These are phyloP conservation scores for Schizochytrium sp. DNA, from an alignment of 108 stramenopile species.

Conservation along the genomic window DNA sequence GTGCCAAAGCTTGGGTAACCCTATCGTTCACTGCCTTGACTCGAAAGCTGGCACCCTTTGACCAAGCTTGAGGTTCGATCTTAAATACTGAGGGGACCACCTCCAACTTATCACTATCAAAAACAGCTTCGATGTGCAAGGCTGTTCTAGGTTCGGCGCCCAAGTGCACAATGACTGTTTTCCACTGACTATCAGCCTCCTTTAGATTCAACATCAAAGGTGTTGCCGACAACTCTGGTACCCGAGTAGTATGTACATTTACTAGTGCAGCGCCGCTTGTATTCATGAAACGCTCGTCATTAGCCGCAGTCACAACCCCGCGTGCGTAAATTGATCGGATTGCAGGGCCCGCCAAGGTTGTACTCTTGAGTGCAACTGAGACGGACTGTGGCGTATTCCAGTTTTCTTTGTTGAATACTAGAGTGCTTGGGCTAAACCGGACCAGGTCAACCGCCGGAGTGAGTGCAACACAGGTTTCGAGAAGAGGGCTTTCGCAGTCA, in stretches of 20 bases:
- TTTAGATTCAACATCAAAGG: neutral
- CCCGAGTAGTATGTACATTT: neutral
- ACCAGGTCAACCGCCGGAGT: neutral
- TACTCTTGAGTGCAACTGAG: neutral
- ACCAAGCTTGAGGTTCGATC: neutral
- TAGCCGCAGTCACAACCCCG: neutral
- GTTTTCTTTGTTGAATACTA: slow-evolving; percentile 35
- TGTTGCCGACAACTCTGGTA: neutral
- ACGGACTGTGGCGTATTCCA: neutral
- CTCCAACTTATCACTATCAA: neutral
- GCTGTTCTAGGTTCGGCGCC: neutral
- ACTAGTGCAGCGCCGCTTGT: neutral
- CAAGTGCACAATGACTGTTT: neutral
- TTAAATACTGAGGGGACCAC: neutral
- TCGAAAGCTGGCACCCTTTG: neutral
- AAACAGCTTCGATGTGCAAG: neutral
- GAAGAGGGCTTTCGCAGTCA: neutral
- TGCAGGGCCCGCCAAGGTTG: neutral
- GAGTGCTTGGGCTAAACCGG: neutral
- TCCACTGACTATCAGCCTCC: neutral
- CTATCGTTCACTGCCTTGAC: neutral
- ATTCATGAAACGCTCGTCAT: neutral
- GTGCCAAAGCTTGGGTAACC: neutral
- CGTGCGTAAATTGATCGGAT: neutral
- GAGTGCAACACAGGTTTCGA: neutral